Conservation (phyloP, 768 basidiomycete species). For the Mycena albidolilacea region DNA sequence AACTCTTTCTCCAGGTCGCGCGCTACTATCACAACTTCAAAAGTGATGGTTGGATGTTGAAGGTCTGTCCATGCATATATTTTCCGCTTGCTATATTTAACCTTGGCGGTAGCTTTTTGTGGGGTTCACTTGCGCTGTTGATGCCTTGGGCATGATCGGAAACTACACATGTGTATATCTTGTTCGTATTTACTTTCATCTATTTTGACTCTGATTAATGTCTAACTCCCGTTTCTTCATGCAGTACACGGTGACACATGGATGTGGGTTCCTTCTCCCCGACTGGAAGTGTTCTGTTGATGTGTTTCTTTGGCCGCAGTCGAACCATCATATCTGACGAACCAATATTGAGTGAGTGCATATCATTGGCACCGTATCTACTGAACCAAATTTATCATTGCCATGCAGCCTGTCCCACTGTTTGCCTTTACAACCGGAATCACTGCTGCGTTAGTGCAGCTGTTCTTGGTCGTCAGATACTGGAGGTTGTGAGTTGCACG, state of each 20-base stretch:
- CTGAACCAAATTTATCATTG: neutral
- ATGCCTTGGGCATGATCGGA: neutral
- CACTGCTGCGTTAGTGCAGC: neutral
- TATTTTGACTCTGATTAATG: no score
- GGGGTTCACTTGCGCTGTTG: neutral
- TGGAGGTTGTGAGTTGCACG: neutral
- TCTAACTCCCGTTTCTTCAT: neutral
- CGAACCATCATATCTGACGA: neutral
- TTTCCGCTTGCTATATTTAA: neutral
- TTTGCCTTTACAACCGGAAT: neutral
- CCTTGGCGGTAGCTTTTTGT: neutral
- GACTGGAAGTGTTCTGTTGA: neutral
- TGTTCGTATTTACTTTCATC: neutral
- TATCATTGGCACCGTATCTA: neutral
- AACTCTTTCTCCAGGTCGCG: neutral
- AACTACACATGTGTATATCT: neutral
- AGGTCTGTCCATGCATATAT: neutral
- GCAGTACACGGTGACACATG: neutral
- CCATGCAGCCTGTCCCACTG: neutral
- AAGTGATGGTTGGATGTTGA: neutral
- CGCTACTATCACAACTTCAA: neutral
- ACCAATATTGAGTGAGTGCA: neutral
- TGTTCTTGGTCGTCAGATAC: neutral
- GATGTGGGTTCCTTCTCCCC: neutral
- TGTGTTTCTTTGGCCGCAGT: neutral